These are phyloP conservation scores for Comarum palustre DNA, from an alignment of 306 rosid genomes.

Conservation along the genomic window DNA sequence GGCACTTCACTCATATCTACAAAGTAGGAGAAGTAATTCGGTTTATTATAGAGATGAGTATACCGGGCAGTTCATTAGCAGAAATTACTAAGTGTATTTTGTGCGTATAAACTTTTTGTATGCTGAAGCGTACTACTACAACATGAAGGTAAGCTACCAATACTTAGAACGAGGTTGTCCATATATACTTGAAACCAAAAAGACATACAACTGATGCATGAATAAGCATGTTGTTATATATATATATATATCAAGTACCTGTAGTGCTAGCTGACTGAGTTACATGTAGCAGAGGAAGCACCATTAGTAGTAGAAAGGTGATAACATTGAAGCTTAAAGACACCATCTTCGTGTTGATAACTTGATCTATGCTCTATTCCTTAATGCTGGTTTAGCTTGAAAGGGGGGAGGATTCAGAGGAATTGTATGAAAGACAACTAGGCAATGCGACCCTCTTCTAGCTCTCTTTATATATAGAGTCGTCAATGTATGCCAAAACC, in stretches of 20 bases:
- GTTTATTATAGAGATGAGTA: not conserved
- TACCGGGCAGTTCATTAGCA: not conserved
- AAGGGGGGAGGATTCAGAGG: constrained; percentile 18
- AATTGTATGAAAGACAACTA: constrained; percentile 19
- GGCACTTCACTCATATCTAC: not conserved
- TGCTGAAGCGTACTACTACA: not conserved
- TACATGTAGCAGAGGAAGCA: constrained; percentile 31
- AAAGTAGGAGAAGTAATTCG: not conserved
- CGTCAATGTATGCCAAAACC: not conserved
- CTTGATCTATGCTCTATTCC: constrained; percentile 1
- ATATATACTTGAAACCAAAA: not conserved
- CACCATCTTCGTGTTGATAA: constrained; percentile 29
- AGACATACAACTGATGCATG: not conserved
- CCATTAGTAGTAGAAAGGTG: constrained; percentile 20
- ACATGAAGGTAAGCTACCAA: not conserved
- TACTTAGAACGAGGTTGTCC: too few relatives aligned
- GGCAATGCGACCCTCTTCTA: constrained; percentile 11
- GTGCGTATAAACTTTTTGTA: not conserved
- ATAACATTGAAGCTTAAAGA: constrained; percentile 22
- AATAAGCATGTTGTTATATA: not conserved
- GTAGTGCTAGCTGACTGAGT: constrained; percentile 16
- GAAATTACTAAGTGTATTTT: not conserved
- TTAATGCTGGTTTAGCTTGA: constrained; percentile 15
- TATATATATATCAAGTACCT: constrained; percentile 42
- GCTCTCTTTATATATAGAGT: constrained; percentile 8